Conservation (phyloP, 176 grass and related monocot genomes). For the Carex myosuroides region DNA sequence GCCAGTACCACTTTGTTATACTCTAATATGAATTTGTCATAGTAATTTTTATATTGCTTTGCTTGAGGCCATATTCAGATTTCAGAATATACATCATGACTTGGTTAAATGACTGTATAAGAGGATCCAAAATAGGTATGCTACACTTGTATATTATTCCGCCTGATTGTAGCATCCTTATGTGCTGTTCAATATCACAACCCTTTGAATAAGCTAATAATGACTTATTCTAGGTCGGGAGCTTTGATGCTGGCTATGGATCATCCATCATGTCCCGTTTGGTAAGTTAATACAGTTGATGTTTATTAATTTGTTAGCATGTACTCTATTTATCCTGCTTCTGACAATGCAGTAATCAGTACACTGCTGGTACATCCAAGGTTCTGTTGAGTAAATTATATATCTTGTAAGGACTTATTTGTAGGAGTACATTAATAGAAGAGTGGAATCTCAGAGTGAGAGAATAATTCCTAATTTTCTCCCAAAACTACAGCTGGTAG, state of each 20-base stretch:
- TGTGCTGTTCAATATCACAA: not conserved
- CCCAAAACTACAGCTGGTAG: too few relatives aligned
- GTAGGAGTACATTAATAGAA: too few relatives aligned
- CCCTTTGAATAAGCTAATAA: not conserved
- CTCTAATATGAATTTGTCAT: not conserved
- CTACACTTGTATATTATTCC: not conserved
- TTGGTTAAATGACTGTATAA: not conserved
- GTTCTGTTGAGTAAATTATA: too few relatives aligned
- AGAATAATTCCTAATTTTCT: too few relatives aligned
- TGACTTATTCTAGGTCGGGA: constrained; percentile 54
- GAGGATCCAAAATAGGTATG: not conserved
- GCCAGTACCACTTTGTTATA: not conserved
- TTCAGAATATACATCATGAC: not conserved
- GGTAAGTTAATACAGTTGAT: constrained; percentile 36
- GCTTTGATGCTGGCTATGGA: constrained; percentile 97
- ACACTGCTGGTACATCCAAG: too few relatives aligned
- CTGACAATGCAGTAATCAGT: not conserved
- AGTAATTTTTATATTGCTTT: not conserved
- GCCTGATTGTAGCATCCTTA: not conserved
- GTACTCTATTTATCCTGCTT: not conserved
- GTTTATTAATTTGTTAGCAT: not conserved
- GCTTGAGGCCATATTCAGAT: not conserved
- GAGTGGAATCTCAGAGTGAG: too few relatives aligned
- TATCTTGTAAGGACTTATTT: too few relatives aligned
- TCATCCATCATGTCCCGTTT: constrained; percentile 90